Evolutionary conservation across 306 rosid species (phyloP), one percentile per base, ranked within the genome.

Genomic region (Macrotyloma uniflorum): DNA sequence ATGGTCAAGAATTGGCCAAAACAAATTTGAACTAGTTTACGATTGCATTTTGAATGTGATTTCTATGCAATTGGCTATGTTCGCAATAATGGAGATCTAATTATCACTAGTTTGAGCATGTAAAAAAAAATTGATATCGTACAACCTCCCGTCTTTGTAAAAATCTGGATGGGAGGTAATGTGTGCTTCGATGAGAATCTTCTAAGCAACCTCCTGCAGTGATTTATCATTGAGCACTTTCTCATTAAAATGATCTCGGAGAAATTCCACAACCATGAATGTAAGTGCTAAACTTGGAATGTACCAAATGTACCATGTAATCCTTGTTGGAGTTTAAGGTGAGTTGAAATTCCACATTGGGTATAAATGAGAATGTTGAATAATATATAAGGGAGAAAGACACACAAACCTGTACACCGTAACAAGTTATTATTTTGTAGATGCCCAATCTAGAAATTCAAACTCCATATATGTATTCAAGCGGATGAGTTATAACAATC

Each of bases 251-350:
- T 72, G 85, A 42, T 83, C 91, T 85, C 98, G 83, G 64, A 93
- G 93, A 85, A 87, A 93, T 83, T 93, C 98, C 70, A 93, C 97
- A 2, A 87, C 95, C 95, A 91, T 91, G 83, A 93, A 93, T 13
- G 98, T 91, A 69, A 93, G 92, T 4, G 98, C 98, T 3, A 97
- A 93, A 76, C 97, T 97, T 6, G 98, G 98, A n/a, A n/a, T n/a
- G n/a, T n/a, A n/a, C n/a, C n/a, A n/a, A 72, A 91, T 82, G 69
- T 93, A 91, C 98, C 98, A 91, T 45, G 93, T 71, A 81, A 93
- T 82, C 89, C 98, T 87, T 30, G 62, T 12, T 26, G 59, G 30
- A 78, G 16, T 28, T 64, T 72, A 42, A 38, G 69, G 75, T 55
- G 42, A 76, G 64, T n/a, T n/a, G n/a, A n/a, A n/a, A n/a, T n/a